Base-by-base conservation (phyloP, 331 rosid species). In the Saraca asoca region DNA sequence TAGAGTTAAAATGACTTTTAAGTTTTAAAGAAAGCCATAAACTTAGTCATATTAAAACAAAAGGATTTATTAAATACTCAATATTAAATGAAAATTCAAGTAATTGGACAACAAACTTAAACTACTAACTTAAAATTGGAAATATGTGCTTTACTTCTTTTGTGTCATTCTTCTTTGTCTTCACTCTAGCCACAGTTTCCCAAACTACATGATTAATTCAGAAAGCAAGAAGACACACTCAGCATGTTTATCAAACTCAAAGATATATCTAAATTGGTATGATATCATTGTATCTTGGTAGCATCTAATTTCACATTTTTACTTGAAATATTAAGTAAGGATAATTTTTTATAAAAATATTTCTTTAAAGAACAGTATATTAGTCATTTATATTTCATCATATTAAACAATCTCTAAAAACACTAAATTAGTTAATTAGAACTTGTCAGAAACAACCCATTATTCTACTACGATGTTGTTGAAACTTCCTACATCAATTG, bases 101-200 rank as follows among this genome's bases (percentile, higher is more conserved):
- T 34, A 63, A 45, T 58, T 37, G 55, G 81, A 51, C 71, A 64
- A 24, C 35, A 39, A 51, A 69, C 49, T 35, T 39, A 49, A 63
- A 62, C 39, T 64, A 64, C 64, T 72, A 42, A 14, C 42, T 53
- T 51, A 56, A 11, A 54, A 56, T 29, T 42, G 7, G 12, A 78
- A 66, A 73, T 62, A 70, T 58, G 59, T 90, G 90, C 99, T 86
- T 88, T 70, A 90, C 97, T 83, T 94, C 97, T 79, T 94, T 85
- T 1, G 93, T 94, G 44, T 90, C 97, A 68, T 94, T 94, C 85
- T 94, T 94, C 88, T 90, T 94, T 16, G 96, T 49, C 75, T 80
- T 94, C 59, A 94, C 97, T 76, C 97, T 86, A 71, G 99, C 99
- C 69, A 94, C 97, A 42, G 99, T 94, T 78, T 94, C 99, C 79